Base-by-base conservation (phyloP, 345 rosid genomes). In the Citrus hindsii region DNA sequence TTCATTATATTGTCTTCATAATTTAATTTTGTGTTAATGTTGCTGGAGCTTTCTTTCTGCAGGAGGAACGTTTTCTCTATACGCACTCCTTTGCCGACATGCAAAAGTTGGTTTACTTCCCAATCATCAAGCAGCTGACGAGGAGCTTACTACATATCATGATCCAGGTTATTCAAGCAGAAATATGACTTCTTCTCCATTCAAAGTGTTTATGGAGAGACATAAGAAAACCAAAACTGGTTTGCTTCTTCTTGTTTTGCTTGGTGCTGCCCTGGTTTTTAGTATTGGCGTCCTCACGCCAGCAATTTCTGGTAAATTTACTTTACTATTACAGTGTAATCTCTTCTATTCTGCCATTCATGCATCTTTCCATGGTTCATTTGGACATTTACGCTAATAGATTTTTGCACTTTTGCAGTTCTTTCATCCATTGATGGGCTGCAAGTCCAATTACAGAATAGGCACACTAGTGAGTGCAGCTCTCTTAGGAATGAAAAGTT, bases 31-130 rank as follows among this genome's bases (percentile, higher is more conserved):
- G 63, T 77, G 76, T 69, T 82, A 70, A 53, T 71, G 5, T 6
- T 81, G 18, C 74, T 48, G 37, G 76, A 9, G 74, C 76, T 61
- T 24, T 86, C 76, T 61, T 24, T 86, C 82, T 84, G 82, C 88
- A 96, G 99, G 99, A 69, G 98, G 99, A 70, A 85, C 88, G 79
- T 89, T 96, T 78, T 90, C 98, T 70, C 77, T 96, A 81, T 96
- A 96, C 70, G 88, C 98, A 42, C 89, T 94, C 71, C 92, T 94
- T 71, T 94, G 98, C 46, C 84, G 98, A 80, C 92, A 91, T 56
- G 94, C 92, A 14, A 94, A 90, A 76, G 81, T 94, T 77, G 83
- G 93, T 70, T 86, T 96, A 90, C 95, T 92, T 83, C 98, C 97
- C 12, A 96, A 94, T 82, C 90, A 90, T 76, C 99, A 96, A 83